Conservation (phyloP, 2,329 filamentous ascomycete species). For the Mycosphaerella arachidis region DNA sequence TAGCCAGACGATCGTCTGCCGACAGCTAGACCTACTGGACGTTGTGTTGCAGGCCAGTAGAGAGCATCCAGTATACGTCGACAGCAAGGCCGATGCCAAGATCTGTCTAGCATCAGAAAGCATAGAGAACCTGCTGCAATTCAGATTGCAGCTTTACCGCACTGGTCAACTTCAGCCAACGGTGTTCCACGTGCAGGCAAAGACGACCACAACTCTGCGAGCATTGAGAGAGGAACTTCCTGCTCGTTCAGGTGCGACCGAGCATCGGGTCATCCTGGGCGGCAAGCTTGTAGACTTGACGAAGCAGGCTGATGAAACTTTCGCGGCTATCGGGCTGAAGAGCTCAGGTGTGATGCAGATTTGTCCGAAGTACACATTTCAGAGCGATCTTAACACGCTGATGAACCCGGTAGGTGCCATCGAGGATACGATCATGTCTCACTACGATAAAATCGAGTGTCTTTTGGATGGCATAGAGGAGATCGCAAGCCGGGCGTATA, state of each 20-base stretch:
- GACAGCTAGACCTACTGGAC: conserved; percentile 18
- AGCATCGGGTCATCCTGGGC: conserved; percentile 23
- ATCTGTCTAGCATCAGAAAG: background rate
- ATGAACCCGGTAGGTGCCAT: conserved; percentile 46
- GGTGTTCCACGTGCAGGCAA: conserved; percentile 15
- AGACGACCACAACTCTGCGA: conserved; percentile 12
- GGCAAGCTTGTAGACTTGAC: conserved; percentile 22
- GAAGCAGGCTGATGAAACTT: conserved; percentile 7
- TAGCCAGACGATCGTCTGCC: conserved; percentile 1
- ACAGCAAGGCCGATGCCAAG: background rate
- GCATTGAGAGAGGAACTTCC: conserved; percentile 23
- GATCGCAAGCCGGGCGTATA: conserved; percentile 39
- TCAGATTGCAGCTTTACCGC: conserved; percentile 21
- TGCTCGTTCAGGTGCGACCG: conserved; percentile 19
- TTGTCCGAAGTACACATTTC: conserved; percentile 23
- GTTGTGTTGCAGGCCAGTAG: conserved; percentile 9
- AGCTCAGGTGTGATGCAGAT: conserved; percentile 24
- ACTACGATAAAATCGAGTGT: conserved; percentile 79
- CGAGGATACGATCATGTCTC: conserved; percentile 72
- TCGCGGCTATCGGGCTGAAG: conserved; percentile 21
- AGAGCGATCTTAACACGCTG: conserved; percentile 23
- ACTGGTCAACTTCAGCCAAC: conserved; percentile 16
- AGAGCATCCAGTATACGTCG: background rate
- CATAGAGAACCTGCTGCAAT: conserved; percentile 8
- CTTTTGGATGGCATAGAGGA: conserved; percentile 64